Conservation (phyloP, 1,284 basidiomycete genomes). For the Puccinia novopanici region DNA sequence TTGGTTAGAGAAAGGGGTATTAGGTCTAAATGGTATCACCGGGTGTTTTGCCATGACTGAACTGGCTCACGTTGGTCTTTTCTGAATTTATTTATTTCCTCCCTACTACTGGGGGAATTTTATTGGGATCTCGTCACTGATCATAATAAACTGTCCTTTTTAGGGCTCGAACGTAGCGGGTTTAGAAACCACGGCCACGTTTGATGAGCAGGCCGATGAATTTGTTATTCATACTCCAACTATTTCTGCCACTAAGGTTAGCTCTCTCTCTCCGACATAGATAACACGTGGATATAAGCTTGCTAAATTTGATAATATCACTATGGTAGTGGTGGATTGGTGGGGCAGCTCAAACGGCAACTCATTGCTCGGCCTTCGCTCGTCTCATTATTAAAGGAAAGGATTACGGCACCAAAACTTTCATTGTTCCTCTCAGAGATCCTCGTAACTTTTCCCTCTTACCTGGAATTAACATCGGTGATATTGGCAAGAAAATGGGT, state of each 20-base stretch:
- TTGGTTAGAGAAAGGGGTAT: conserved; percentile 65
- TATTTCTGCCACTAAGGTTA: conserved; percentile 62
- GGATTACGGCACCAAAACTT: conserved; percentile 65
- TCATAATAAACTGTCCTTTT: conserved; percentile 51
- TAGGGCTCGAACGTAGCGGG: conserved; percentile 66
- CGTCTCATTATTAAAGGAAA: conserved; percentile 65
- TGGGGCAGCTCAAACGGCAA: conserved; percentile 65
- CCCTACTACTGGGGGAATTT: no score
- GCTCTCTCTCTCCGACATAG: background rate
- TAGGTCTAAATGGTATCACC: conserved; percentile 64
- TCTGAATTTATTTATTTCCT: background rate
- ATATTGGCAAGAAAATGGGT: conserved; percentile 68
- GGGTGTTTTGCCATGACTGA: conserved; percentile 67
- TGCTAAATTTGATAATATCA: background rate
- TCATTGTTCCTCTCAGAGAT: conserved; percentile 65
- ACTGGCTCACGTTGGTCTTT: conserved; percentile 55
- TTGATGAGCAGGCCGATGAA: conserved; percentile 64
- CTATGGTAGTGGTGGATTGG: conserved; percentile 64
- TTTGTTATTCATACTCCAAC: conserved; percentile 66
- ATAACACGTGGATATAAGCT: background rate
- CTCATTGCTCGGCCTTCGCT: conserved; percentile 66
- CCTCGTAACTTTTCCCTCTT: conserved; percentile 62
- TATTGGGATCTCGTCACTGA: background rate
- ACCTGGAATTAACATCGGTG: conserved; percentile 65
- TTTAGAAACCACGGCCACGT: conserved; percentile 66